A percentile compares a stretch with the other conserved stretches of the same genome.
These are phyloP conservation scores for Beverwykella pulmonaria DNA, from an alignment of 495 filamentous ascomycete species.

Conservation along the genomic window DNA sequence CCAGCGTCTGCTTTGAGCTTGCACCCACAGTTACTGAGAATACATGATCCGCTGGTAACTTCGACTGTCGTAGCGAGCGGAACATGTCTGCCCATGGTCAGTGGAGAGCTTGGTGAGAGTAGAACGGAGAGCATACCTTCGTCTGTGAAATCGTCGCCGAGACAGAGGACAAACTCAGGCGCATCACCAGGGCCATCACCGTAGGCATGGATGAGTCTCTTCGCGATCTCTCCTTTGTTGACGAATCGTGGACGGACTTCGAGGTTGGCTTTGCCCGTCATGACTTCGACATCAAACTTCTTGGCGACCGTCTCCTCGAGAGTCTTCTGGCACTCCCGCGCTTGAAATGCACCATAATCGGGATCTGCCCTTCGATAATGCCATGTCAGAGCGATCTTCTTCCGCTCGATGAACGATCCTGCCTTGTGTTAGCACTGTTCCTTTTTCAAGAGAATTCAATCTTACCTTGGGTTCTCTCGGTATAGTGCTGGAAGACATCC, in stretches of 20 bases:
- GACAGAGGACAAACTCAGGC: conserved; percentile 81
- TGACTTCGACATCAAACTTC: conserved; percentile 87
- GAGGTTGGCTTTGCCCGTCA: conserved; percentile 92
- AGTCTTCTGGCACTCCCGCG: conserved; percentile 73
- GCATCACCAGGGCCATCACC: conserved; percentile 51
- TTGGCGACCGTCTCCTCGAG: conserved; percentile 73
- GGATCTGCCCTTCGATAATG: conserved; percentile 91
- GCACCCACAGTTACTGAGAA: conserved; percentile 89
- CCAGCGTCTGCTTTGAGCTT: conserved; percentile 81
- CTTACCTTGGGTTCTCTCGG: conserved; percentile 75
- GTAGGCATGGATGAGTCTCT: conserved; percentile 71
- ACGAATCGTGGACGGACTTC: conserved; percentile 95
- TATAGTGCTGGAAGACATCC: conserved; percentile 79
- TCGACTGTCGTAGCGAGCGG: conserved; percentile 44
- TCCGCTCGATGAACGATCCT: conserved; percentile 89
- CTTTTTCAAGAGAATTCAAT: neutral
- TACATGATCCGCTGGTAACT: conserved; percentile 65
- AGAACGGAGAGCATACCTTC: conserved; percentile 66
- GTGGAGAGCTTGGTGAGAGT: neutral
- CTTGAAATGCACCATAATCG: conserved; percentile 74
- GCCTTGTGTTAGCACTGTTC: conserved; percentile 6
- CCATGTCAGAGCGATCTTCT: conserved; percentile 92
- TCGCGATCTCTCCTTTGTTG: conserved; percentile 94
- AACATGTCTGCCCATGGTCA: conserved; percentile 49
- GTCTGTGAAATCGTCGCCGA: conserved; percentile 95